These are phyloP conservation scores for Aspergillus cejpii DNA, from an alignment of 2,329 filamentous ascomycete species.

Conservation along the genomic window DNA sequence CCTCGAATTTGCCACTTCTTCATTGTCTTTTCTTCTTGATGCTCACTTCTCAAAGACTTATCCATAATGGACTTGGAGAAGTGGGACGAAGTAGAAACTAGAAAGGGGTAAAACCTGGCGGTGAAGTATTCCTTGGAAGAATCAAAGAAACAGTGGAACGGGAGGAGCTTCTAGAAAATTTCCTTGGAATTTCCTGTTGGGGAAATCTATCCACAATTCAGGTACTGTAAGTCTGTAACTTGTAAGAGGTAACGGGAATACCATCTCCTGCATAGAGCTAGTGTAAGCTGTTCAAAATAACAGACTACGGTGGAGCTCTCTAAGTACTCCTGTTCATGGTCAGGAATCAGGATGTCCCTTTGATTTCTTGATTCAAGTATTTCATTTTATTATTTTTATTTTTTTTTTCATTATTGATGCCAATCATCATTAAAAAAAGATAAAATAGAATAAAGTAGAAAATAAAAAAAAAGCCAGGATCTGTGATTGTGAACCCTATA, in stretches of 20 bases:
- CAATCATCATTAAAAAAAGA: conserved; percentile 9
- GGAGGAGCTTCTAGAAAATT: conserved; percentile 21
- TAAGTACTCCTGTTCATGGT: conserved; percentile 16
- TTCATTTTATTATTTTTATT: conserved; percentile 16
- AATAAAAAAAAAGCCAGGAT: neutral
- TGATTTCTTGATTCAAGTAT: conserved; percentile 1
- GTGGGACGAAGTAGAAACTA: neutral
- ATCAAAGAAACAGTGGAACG: neutral
- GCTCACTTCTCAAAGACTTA: no score
- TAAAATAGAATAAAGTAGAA: conserved; percentile 6
- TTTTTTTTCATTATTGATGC: conserved; percentile 4
- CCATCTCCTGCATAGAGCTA: neutral
- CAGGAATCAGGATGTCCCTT: conserved; percentile 20
- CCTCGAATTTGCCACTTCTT: neutral
- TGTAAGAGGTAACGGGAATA: no score
- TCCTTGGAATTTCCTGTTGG: conserved; percentile 21
- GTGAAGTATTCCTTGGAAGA: neutral
- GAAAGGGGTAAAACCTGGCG: neutral
- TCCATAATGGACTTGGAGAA: neutral
- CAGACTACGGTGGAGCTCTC: conserved; percentile 20
- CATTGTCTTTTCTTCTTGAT: no score
- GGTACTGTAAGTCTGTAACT: no score
- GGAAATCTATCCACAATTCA: conserved; percentile 1
- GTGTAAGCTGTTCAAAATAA: conserved; percentile 10
- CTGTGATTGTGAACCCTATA: conserved; percentile 12